A percentile compares a stretch with the other conserved stretches of the same genome.
phyloP scores from a whole-genome alignment of 208 protist genomes.

The Leishmania guyanensis region DNA sequence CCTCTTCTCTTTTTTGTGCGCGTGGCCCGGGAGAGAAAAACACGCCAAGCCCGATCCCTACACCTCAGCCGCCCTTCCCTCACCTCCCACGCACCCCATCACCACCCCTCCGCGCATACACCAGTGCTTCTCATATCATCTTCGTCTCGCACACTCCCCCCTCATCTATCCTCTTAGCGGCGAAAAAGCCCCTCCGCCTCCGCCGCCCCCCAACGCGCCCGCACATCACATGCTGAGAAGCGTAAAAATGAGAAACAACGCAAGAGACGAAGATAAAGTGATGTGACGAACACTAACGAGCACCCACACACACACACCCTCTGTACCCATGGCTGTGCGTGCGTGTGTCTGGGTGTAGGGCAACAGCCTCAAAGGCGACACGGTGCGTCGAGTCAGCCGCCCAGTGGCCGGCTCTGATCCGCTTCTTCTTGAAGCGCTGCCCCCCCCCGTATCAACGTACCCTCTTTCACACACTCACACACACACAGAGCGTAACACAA shows the following conservation, averaged over 20 bases:
- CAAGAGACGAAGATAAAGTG: not conserved
- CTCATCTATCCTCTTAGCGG: not conserved
- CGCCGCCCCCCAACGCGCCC: not conserved
- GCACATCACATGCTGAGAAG: not conserved
- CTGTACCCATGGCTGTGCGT: no score
- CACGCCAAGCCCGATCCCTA: not conserved
- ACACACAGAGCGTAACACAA: not conserved
- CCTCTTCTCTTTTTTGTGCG: not conserved
- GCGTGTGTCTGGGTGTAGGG: not conserved
- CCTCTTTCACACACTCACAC: not conserved
- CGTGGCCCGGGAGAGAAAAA: not conserved
- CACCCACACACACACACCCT: slow-evolving; percentile 4
- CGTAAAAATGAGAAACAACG: not conserved
- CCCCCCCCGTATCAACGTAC: not conserved
- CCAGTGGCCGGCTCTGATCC: not conserved
- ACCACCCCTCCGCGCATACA: not conserved
- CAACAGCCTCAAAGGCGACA: not conserved
- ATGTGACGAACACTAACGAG: not conserved
- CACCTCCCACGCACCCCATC: not conserved
- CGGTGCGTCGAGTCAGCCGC: not conserved
- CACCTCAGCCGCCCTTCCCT: not conserved
- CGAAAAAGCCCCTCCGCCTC: not conserved
- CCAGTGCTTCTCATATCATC: not conserved
- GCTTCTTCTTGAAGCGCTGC: not conserved
- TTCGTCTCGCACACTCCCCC: not conserved